These are phyloP conservation scores for Ustilago tritici DNA, from an alignment of 1,284 basidiomycete species.

Conservation along the genomic window DNA sequence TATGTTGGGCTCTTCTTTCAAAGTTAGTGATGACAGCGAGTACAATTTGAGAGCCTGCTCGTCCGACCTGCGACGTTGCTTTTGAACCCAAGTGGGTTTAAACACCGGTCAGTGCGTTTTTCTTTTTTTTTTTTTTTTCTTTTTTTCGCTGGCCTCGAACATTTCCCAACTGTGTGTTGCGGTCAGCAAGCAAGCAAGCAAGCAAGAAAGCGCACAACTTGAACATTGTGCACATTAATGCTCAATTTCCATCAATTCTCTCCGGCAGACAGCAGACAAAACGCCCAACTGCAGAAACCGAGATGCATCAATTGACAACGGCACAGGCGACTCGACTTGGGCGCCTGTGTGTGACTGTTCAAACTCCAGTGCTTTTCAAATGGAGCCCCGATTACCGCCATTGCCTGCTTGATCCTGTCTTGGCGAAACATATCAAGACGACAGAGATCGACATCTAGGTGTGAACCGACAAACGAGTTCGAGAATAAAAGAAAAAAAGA, in stretches of 20 bases:
- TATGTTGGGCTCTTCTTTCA: too few relatives aligned
- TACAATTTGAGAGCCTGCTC: background rate
- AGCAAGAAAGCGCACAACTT: background rate
- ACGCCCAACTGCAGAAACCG: conserved; percentile 7
- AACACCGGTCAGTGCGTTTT: background rate
- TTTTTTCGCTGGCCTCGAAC: background rate
- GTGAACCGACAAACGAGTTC: too few relatives aligned
- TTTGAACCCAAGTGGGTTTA: background rate
- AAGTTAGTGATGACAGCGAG: too few relatives aligned
- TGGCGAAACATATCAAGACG: too few relatives aligned
- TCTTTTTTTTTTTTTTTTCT: too few relatives aligned
- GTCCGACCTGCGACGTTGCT: conserved; percentile 2
- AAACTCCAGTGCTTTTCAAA: too few relatives aligned
- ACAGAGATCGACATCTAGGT: too few relatives aligned
- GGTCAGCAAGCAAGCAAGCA: conserved; percentile 14
- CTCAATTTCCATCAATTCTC: too few relatives aligned
- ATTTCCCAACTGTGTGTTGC: conserved; percentile 18
- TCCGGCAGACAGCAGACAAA: background rate
- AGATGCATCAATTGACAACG: background rate
- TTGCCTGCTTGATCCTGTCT: too few relatives aligned
- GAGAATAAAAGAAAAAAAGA: background rate
- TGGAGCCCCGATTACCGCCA: too few relatives aligned
- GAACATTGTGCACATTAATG: background rate
- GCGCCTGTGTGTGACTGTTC: too few relatives aligned
- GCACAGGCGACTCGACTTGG: too few relatives aligned